Conservation (phyloP, 2,329 filamentous ascomycete species). For the Coniochaeta ligniaria region DNA sequence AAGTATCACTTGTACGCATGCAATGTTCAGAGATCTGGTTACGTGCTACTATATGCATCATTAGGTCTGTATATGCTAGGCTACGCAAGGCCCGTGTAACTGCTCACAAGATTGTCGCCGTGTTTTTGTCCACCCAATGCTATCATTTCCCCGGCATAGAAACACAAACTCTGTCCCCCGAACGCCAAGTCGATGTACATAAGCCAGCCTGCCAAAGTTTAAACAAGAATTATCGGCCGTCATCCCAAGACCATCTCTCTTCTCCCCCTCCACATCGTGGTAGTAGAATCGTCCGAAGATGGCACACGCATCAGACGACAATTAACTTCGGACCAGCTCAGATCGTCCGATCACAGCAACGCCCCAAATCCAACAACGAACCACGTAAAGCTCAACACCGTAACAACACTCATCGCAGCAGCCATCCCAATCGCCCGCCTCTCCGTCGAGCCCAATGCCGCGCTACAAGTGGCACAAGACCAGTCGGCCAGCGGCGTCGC, state of each 20-base stretch:
- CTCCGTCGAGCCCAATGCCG: conserved; percentile 38
- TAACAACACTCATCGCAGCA: conserved; percentile 46
- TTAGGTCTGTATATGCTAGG: conserved; percentile 1
- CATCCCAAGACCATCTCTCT: background rate
- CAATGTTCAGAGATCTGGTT: background rate
- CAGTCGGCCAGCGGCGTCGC: conserved; percentile 47
- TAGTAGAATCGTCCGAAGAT: background rate
- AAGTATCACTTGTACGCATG: background rate
- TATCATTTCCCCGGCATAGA: background rate
- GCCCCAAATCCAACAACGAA: conserved; percentile 45
- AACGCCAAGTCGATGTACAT: background rate
- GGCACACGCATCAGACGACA: background rate
- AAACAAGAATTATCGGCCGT: background rate
- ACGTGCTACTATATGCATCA: conserved; percentile 6
- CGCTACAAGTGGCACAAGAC: conserved; percentile 51
- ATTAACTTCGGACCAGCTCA: background rate
- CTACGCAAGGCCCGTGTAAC: background rate
- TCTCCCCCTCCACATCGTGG: background rate
- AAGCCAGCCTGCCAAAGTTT: background rate
- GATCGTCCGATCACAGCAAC: conserved; percentile 12
- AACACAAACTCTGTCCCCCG: background rate
- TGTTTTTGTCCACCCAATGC: background rate
- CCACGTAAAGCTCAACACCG: conserved; percentile 56
- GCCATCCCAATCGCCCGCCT: conserved; percentile 41
- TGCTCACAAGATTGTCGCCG: background rate